Evolutionary conservation across 2,329 filamentous ascomycete species (phyloP), one percentile per base, ranked within the genome.

Genomic region (Colletotrichum lindemuthianum): DNA sequence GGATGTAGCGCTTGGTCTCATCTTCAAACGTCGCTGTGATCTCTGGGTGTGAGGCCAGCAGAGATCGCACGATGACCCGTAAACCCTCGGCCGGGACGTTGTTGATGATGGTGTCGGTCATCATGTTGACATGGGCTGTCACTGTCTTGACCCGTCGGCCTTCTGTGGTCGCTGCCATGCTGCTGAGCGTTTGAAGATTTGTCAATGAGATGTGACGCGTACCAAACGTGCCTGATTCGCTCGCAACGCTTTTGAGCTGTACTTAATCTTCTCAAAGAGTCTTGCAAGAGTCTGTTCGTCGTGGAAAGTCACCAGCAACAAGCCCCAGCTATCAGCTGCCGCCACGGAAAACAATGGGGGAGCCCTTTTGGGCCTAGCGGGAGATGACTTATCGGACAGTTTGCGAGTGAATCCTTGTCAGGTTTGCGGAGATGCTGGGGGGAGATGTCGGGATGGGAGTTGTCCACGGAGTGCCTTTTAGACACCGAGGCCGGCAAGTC

Each of bases 121-220:
- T 81, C 75, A 81, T 79, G 56, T 82, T 82, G 66, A 81, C 78
- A 68, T 82, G 79, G 33, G 78, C 76, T 40, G 66, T 69, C n/a
- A 78, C 76, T 40, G 66, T 69, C n/a, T 68, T 71, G 57, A 65
- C 65, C 55, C 67, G 41, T 15, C 32, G 48, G n/a, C 40, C 41
- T 7, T 41, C 47, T 11, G 55, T 7, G 5, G n/a, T 12, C 36
- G 60, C n/a, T 32, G 48, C 36, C 60, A 63, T 63, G 4, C 43
- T 24, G 43, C 6, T 15, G 9, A 6, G n/a, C 4, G 36, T 10
- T 8, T n/a, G 34, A n/a, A 40, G 36, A 3, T 6, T 39, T 11
- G 34, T 16, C 8, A 15, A 24, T 36, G 8, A 10, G 24, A 3
- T 24, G 24, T 24, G 24, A 3, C 24, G 24, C 24, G 24, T 5